Conservation (phyloP, 2,329 filamentous ascomycete genomes). For the Diaporthe ilicicola region DNA sequence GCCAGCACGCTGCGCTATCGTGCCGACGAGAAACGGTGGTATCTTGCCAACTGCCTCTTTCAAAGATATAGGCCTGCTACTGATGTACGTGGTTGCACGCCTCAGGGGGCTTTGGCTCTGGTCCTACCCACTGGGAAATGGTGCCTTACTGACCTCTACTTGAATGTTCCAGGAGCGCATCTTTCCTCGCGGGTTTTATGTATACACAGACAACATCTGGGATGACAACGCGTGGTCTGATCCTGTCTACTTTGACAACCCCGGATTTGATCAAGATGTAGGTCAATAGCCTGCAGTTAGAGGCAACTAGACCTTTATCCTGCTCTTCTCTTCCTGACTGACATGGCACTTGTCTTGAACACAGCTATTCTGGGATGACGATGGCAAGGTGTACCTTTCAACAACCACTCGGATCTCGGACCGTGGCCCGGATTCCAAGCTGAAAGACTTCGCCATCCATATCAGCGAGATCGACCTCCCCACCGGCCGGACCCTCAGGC, state of each 20-base stretch:
- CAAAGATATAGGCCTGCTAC: constrained; percentile 50
- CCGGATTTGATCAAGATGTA: constrained; percentile 63
- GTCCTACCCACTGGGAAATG: not conserved
- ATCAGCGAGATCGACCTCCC: constrained; percentile 52
- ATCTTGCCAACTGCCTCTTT: constrained; percentile 55
- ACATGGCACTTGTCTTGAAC: not conserved
- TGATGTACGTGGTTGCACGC: constrained; percentile 37
- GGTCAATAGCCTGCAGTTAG: constrained; percentile 27
- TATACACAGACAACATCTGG: constrained; percentile 62
- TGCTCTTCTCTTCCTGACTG: not conserved
- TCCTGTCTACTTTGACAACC: constrained; percentile 61
- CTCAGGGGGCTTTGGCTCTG: not conserved
- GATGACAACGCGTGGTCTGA: constrained; percentile 60
- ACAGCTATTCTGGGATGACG: constrained; percentile 58
- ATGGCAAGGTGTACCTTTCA: constrained; percentile 59
- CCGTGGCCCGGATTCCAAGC: constrained; percentile 47
- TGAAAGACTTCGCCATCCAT: constrained; percentile 63
- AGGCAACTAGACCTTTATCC: not conserved
- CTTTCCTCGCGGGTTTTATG: constrained; percentile 63
- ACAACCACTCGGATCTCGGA: constrained; percentile 47
- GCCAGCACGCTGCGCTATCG: constrained; percentile 57
- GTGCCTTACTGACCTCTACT: not conserved
- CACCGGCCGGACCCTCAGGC: constrained; percentile 50
- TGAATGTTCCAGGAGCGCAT: constrained; percentile 48
- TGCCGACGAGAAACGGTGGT: constrained; percentile 49